Evolutionary conservation across 257 asterid genomes (phyloP).

Genomic region (Buddleja alternifolia): DNA sequence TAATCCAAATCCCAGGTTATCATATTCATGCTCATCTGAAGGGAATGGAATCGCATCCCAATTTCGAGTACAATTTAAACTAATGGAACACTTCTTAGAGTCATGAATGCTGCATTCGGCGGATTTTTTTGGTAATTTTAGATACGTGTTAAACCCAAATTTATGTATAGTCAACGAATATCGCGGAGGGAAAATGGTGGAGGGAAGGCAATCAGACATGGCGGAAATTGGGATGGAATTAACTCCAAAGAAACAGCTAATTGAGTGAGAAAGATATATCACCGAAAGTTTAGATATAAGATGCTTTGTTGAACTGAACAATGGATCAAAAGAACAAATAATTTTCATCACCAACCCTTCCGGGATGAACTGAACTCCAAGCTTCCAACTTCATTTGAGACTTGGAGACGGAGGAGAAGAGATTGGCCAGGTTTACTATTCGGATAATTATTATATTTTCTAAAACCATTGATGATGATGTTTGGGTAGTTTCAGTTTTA

Average conservation of each 20-base stretch:
- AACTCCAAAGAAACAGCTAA: neutral
- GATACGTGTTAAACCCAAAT: conserved; percentile 14
- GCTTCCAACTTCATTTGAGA: too few species aligned
- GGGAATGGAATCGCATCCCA: conserved; percentile 23
- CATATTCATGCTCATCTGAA: conserved; percentile 30
- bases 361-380: too few species aligned
- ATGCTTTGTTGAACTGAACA: neutral
- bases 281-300: neutral
- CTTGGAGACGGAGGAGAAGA: too few species aligned
- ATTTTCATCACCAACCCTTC: too few species aligned
- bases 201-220: conserved; percentile 40
- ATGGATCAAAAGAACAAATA: neutral
- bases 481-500: too few species aligned
- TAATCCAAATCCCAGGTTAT: conserved; percentile 30
- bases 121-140: conserved; percentile 19
- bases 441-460: too few species aligned
- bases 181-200: conserved; percentile 29
- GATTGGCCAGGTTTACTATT: too few species aligned
- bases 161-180: conserved; percentile 10
- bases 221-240: conserved; percentile 7
- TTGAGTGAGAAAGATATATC: neutral
- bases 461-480: too few species aligned
- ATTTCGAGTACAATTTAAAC: conserved; percentile 19
- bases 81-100: conserved; percentile 14
- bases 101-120: conserved; percentile 5